Evolutionary conservation across 2,329 filamentous ascomycete species (phyloP), one percentile per base, ranked within the genome.

Genomic region (Achaetomium macrosporum): DNA sequence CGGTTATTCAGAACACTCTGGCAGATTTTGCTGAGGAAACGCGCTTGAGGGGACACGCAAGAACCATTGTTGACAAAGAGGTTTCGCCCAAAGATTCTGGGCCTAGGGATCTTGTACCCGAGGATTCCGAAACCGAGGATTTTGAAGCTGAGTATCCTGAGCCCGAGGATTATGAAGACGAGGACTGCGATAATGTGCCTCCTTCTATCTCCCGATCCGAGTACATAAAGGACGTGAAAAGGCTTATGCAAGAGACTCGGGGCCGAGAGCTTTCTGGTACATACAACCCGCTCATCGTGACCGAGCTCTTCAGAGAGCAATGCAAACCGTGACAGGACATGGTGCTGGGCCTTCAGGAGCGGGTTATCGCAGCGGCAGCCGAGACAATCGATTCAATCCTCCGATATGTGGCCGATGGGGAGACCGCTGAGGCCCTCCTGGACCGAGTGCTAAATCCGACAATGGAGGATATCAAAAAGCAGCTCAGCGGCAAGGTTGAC

Each of bases 1-100:
- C 81, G 0, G 69, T 77, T 0, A 67, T 83, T 1, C 79, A 83
- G 49, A 73, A 77, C 35, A 63, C 73, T 1, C 74, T 77, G 42
- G 51, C 65, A 0, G 63, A 69, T 0, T 85, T 84, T 56, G 68
- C 74, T 0, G 57, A 68, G 0, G 50, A 66, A 1, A 76, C 83
- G 65, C 60, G 62, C 0, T 43, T 59, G 0, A 51, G 61, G 0
- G 79, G 81, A 0, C 71, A 76, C 47, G 67, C 63, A 15, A 68
- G 65, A 17, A 47, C 62, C 1, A 69, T 76, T 41, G 10, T 50
- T 31, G 44, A 56, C 12, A n/a, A n/a, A n/a, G n/a, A n/a, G n/a
- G n/a, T n/a, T n/a, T n/a, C n/a, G n/a, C n/a, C n/a, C n/a, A n/a
- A n/a, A n/a, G n/a, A n/a, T n/a, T n/a, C n/a, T n/a, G n/a, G n/a